Conservation (phyloP, 108 stramenopile species). For the Nitzschia inconspicua region DNA sequence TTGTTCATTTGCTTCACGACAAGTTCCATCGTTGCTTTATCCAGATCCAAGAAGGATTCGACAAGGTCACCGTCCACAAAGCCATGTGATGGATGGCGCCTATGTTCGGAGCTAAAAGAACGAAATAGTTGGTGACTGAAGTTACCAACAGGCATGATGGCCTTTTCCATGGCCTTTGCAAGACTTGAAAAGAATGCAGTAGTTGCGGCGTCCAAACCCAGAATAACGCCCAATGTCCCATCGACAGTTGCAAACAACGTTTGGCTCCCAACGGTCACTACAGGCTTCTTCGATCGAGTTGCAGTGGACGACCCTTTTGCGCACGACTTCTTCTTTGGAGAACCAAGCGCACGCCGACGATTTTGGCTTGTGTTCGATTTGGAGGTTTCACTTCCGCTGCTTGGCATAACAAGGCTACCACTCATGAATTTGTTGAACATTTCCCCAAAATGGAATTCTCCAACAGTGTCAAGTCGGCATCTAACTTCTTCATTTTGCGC, state of each 20-base stretch:
- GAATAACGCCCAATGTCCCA: conserved; percentile 89
- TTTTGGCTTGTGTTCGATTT: neutral
- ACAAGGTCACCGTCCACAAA: conserved; percentile 97
- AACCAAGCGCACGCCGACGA: conserved; percentile 4
- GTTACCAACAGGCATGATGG: conserved; percentile 83
- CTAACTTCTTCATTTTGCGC: conserved; percentile 83
- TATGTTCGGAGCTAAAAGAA: conserved; percentile 66
- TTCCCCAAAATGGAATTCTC: conserved; percentile 95
- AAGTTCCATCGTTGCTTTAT: conserved; percentile 67
- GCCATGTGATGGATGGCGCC: conserved; percentile 62
- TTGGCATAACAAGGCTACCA: conserved; percentile 92
- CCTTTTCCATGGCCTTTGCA: conserved; percentile 65
- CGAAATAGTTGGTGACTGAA: conserved; percentile 85
- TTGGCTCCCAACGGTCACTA: conserved; percentile 69
- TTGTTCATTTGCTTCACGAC: conserved; percentile 77
- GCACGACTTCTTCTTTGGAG: conserved; percentile 25
- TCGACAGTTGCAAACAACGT: conserved; percentile 94
- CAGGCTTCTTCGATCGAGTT: conserved; percentile 37
- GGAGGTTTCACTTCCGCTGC: conserved; percentile 12
- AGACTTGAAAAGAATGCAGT: conserved; percentile 83
- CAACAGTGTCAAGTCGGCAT: conserved; percentile 85
- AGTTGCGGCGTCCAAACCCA: conserved; percentile 82
- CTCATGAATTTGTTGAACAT: conserved; percentile 91
- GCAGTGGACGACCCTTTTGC: conserved; percentile 7
- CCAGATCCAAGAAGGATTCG: conserved; percentile 92